Percentiles rank a stretch among this genome's conserved stretches.
Evolutionary conservation across 2,329 filamentous ascomycete genomes (phyloP).

Genomic region (Septoria petroselini): DNA sequence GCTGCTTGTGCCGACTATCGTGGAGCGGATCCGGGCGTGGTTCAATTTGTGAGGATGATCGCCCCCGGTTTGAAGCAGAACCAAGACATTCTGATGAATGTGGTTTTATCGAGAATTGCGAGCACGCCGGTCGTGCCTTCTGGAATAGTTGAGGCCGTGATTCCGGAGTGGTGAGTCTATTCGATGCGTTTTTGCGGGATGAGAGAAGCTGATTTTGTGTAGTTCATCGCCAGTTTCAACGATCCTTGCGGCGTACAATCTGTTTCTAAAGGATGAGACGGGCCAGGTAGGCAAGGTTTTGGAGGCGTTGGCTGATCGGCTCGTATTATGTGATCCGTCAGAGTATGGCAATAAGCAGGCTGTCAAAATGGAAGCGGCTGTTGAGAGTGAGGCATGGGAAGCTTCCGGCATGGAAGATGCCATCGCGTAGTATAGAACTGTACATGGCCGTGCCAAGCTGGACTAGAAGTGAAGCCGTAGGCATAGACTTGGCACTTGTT

Average conservation of each 20-base stretch:
- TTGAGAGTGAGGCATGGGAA: constrained; percentile 49
- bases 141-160: constrained; percentile 45
- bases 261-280: constrained; percentile 47
- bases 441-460: too few species aligned
- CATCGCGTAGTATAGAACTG: constrained; percentile 36
- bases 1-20: constrained; percentile 49
- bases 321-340: constrained; percentile 40
- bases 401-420: constrained; percentile 43
- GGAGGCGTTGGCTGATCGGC: constrained; percentile 47
- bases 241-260: constrained; percentile 47
- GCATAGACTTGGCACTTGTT: too few species aligned
- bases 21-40: constrained; percentile 51
- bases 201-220: background rate
- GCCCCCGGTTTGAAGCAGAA: constrained; percentile 40
- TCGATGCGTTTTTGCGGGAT: too few species aligned
- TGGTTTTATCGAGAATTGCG: constrained; percentile 49
- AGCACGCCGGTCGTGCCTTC: constrained; percentile 48
- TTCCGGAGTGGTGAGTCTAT: constrained; percentile 34
- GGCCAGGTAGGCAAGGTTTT: constrained; percentile 43
- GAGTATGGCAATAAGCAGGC: constrained; percentile 45
- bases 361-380: constrained; percentile 49
- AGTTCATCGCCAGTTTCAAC: constrained; percentile 43
- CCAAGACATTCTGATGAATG: constrained; percentile 41
- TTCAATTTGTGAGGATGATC: constrained; percentile 43
- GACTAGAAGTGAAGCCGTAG: too few species aligned